phyloP scores from a whole-genome alignment of 148 eudicot species.

The Hydrangea macrophylla region DNA sequence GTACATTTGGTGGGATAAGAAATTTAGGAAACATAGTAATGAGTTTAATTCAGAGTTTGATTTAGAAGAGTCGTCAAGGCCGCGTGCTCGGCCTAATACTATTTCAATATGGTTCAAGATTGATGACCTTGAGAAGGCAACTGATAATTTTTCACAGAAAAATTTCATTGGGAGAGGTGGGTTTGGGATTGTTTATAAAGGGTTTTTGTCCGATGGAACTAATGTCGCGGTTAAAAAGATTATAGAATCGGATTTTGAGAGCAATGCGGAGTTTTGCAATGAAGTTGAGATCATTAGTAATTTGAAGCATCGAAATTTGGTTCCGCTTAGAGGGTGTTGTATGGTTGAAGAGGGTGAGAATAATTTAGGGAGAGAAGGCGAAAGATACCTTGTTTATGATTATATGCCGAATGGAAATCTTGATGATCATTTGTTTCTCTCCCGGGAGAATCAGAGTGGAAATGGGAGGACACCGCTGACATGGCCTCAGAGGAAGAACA shows the following conservation, averaged over 20 bases:
- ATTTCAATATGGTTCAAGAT: conserved; percentile 70
- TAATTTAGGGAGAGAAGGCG: conserved; percentile 28
- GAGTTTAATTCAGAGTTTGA: conserved; percentile 17
- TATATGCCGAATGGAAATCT: conserved; percentile 85
- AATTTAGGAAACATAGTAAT: conserved; percentile 22
- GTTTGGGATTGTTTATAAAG: conserved; percentile 66
- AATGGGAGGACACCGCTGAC: conserved; percentile 31
- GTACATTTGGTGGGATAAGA: conserved; percentile 50
- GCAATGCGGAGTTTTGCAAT: conserved; percentile 62
- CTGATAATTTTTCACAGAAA: conserved; percentile 51
- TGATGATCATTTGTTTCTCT: conserved; percentile 60
- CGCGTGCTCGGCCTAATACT: conserved; percentile 49
- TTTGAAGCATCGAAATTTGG: conserved; percentile 69
- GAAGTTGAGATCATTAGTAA: conserved; percentile 91
- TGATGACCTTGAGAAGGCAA: conserved; percentile 65
- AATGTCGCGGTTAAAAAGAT: conserved; percentile 64
- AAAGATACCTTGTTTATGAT: conserved; percentile 71
- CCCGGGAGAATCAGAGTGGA: conserved; percentile 13
- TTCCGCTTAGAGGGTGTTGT: conserved; percentile 82
- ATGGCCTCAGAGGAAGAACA: conserved; percentile 75
- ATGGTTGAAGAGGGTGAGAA: conserved; percentile 40
- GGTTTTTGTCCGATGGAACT: conserved; percentile 46
- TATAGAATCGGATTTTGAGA: conserved; percentile 55
- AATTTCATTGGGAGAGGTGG: conserved; percentile 81
- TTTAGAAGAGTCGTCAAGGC: conserved; percentile 37